These are phyloP conservation scores for Sugiyamaella xylanicola DNA, from an alignment of 1,139 yeast species.

Conservation along the genomic window DNA sequence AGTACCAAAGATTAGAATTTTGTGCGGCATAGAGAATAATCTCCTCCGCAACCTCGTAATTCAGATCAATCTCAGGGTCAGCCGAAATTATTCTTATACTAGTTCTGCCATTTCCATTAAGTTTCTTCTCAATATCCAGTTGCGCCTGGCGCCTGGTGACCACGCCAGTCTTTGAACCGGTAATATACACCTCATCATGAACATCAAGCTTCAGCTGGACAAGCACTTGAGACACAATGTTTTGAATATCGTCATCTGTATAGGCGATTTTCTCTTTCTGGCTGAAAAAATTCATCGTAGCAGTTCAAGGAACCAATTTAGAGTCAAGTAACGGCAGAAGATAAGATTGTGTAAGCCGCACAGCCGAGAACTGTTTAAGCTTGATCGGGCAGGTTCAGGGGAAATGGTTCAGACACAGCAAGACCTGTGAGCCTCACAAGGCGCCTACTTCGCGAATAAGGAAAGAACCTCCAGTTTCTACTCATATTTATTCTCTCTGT, in stretches of 20 bases:
- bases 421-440: too few relatives aligned
- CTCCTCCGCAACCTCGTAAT: conserved; percentile 19
- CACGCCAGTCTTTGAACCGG: conserved; percentile 26
- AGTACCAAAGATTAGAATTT: background rate
- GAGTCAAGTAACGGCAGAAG: too few relatives aligned
- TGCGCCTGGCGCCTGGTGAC: conserved; percentile 29
- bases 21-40: conserved; percentile 11
- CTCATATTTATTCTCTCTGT: too few relatives aligned
- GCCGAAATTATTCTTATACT: conserved; percentile 28
- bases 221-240: conserved; percentile 25
- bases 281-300: conserved; percentile 16
- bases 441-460: too few relatives aligned
- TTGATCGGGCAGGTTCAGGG: too few relatives aligned
- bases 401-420: too few relatives aligned
- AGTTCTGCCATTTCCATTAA: conserved; percentile 29
- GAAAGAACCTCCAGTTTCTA: too few relatives aligned
- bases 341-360: too few relatives aligned
- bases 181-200: conserved; percentile 28
- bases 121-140: conserved; percentile 24
- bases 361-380: too few relatives aligned
- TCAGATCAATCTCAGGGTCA: conserved; percentile 27
- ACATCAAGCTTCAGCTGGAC: conserved; percentile 21
- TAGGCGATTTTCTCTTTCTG: conserved; percentile 19
- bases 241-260: conserved; percentile 26
- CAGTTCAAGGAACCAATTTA: background rate